phyloP scores from a whole-genome alignment of 179 eudicot species.

The Spergularia azorica region DNA sequence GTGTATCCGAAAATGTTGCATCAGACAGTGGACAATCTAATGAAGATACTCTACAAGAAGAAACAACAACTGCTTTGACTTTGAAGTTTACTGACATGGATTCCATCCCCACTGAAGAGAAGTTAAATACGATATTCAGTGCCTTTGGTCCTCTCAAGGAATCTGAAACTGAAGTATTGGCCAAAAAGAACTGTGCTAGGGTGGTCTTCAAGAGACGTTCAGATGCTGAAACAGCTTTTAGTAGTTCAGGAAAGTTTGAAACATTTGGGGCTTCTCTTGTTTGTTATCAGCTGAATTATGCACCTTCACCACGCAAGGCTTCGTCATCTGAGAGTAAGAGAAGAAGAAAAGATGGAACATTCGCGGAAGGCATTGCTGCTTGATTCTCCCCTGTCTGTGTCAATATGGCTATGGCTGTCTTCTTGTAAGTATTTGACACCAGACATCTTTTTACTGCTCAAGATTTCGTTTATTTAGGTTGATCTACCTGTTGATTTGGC shows the following conservation, averaged over 20 bases:
- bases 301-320: conserved; percentile 29
- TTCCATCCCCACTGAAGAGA: conserved; percentile 59
- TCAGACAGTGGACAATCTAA: conserved; percentile 21
- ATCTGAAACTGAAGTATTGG: conserved; percentile 53
- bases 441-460: conserved; percentile 8
- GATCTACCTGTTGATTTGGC: not conserved
- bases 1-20: conserved; percentile 19
- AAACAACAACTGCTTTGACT: conserved; percentile 47
- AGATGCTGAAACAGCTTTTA: conserved; percentile 61
- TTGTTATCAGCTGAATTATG: conserved; percentile 37
- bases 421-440: conserved; percentile 19
- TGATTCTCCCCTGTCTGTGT: conserved; percentile 10
- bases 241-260: conserved; percentile 54
- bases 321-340: conserved; percentile 33
- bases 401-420: conserved; percentile 3
- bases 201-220: conserved; percentile 49
- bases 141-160: conserved; percentile 61
- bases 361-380: conserved; percentile 30
- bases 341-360: conserved; percentile 35
- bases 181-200: conserved; percentile 45
- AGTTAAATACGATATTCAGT: conserved; percentile 47
- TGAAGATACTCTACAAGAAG: conserved; percentile 18
- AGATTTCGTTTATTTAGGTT: not conserved
- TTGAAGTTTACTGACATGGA: conserved; percentile 55
- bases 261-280: conserved; percentile 60